Percentiles rank a stretch among this genome's conserved stretches.
These are phyloP conservation scores for Escovopsis weberi DNA, from an alignment of 2,329 filamentous ascomycete genomes.

Conservation along the genomic window DNA sequence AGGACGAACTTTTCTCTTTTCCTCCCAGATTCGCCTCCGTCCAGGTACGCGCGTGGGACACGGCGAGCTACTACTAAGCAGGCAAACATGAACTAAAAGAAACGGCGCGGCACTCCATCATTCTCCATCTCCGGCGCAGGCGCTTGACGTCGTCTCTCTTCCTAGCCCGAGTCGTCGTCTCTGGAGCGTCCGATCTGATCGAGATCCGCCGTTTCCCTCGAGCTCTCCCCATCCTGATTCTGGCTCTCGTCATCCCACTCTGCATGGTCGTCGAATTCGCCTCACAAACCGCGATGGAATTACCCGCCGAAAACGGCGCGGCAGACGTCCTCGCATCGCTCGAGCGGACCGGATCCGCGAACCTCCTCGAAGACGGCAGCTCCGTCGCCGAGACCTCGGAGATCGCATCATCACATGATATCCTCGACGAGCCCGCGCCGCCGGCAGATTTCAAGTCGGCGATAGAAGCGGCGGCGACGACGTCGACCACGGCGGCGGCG, in stretches of 20 bases:
- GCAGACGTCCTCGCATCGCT: no score
- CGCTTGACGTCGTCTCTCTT: background rate
- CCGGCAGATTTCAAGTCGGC: slow-evolving; percentile 10
- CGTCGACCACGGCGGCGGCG: background rate
- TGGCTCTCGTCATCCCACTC: background rate
- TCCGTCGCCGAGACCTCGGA: slow-evolving; percentile 6
- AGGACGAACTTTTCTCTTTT: no score
- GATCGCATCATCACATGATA: slow-evolving; percentile 18
- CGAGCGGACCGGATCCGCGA: no score
- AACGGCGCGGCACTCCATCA: background rate
- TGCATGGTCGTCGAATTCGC: background rate
- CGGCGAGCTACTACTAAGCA: no score
- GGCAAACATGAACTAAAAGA: background rate
- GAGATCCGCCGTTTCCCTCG: slow-evolving; percentile 9
- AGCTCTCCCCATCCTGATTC: slow-evolving; percentile 9
- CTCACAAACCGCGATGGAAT: no score
- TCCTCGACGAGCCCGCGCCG: slow-evolving; percentile 9
- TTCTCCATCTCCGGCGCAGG: background rate
- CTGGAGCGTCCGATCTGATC: slow-evolving; percentile 13
- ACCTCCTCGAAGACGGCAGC: no score
- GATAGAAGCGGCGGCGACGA: background rate
- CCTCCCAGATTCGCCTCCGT: no score
- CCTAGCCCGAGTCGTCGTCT: background rate
- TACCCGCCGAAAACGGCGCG: no score
- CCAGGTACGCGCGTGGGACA: no score